phyloP scores from a whole-genome alignment of 352 stramenopile species.

The Phytophthora cryptogea region DNA sequence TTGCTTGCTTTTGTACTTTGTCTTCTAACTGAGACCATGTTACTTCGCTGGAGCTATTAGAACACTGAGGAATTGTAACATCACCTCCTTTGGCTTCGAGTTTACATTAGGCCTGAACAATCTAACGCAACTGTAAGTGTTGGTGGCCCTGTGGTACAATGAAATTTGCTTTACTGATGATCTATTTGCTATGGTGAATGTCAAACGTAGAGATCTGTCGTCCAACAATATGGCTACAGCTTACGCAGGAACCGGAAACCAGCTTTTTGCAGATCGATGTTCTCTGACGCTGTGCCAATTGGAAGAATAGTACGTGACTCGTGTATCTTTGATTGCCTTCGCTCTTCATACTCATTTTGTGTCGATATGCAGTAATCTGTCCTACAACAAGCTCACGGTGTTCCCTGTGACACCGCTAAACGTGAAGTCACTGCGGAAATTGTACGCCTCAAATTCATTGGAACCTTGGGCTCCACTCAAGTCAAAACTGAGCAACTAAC shows the following conservation, averaged over 20 bases:
- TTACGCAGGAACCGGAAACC: conserved; percentile 37
- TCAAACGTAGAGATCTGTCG: conserved; percentile 42
- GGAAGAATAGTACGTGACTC: conserved; percentile 35
- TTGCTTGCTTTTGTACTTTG: neutral
- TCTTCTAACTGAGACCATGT: neutral
- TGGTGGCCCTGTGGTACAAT: neutral
- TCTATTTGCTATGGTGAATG: neutral
- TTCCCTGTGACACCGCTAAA: conserved; percentile 35
- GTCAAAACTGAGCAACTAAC: neutral
- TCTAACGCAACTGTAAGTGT: conserved; percentile 36
- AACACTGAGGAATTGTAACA: conserved; percentile 47
- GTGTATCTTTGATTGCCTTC: neutral
- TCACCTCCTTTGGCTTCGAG: conserved; percentile 40
- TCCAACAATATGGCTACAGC: conserved; percentile 36
- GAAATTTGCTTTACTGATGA: neutral
- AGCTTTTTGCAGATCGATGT: conserved; percentile 14
- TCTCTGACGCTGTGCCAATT: conserved; percentile 28
- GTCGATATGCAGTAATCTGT: conserved; percentile 32
- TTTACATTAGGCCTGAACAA: conserved; percentile 33
- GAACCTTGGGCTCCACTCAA: neutral
- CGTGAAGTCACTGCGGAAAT: conserved; percentile 27
- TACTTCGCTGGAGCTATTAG: conserved; percentile 6
- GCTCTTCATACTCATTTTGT: conserved; percentile 3
- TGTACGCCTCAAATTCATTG: conserved; percentile 19
- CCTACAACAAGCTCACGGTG: conserved; percentile 36